These are phyloP conservation scores for Diversispora epigaea DNA, from an alignment of 192 early-diverging fungal genomes.

Conservation along the genomic window DNA sequence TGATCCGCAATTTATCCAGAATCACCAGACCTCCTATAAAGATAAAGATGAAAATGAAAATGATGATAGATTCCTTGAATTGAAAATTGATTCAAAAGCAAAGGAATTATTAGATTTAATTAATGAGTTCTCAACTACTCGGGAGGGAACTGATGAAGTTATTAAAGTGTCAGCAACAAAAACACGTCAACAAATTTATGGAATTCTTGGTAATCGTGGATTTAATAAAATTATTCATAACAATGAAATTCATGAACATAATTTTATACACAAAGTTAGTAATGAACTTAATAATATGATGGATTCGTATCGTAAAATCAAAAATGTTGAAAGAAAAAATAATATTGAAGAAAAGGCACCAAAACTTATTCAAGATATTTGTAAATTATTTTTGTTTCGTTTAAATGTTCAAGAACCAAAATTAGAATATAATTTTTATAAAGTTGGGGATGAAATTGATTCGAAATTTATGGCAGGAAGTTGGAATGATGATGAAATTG, in stretches of 20 bases:
- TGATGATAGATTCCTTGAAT: too few species aligned
- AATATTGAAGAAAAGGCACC: not conserved
- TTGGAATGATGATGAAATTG: not conserved
- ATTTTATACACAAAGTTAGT: too few species aligned
- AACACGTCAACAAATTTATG: constrained; percentile 12
- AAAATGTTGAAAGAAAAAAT: not conserved
- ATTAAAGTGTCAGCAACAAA: not conserved
- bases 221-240: too few species aligned
- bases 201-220: constrained; percentile 13
- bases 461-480: not conserved
- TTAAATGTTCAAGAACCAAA: constrained; percentile 1
- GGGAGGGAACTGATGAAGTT: not conserved
- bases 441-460: not conserved
- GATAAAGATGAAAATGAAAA: not conserved
- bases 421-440: not conserved
- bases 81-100: too few species aligned
- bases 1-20: too few species aligned
- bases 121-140: not conserved
- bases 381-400: not conserved
- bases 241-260: too few species aligned
- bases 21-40: not conserved
- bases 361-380: not conserved
- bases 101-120: not conserved
- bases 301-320: not conserved
- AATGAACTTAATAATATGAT: too few species aligned